A percentile compares a stretch with the other conserved stretches of the same genome.
phyloP scores from a whole-genome alignment of 2,329 filamentous ascomycete genomes.

The Phyllachora maydis region DNA sequence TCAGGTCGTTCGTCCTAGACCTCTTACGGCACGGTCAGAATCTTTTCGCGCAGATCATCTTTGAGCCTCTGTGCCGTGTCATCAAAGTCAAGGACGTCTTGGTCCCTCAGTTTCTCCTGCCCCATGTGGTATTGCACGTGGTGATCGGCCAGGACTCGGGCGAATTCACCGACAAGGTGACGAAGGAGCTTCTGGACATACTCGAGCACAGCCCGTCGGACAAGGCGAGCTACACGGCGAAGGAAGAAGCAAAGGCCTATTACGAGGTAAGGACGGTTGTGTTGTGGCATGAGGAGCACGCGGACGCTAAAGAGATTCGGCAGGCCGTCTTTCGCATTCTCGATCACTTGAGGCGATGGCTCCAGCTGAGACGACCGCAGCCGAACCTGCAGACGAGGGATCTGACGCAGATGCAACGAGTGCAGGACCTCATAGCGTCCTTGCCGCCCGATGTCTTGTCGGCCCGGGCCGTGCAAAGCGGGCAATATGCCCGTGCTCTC shows the following conservation, averaged over 20 bases:
- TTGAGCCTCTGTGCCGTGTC: slow-evolving; percentile 61
- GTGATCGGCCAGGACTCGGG: slow-evolving; percentile 47
- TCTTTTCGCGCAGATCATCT: slow-evolving; percentile 54
- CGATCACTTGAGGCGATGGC: slow-evolving; percentile 81
- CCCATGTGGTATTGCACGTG: slow-evolving; percentile 69
- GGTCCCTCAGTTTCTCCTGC: slow-evolving; percentile 73
- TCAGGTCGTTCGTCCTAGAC: slow-evolving; percentile 62
- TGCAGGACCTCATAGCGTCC: slow-evolving; percentile 27
- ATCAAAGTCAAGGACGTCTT: slow-evolving; percentile 72
- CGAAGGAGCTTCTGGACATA: slow-evolving; percentile 54
- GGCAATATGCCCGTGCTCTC: slow-evolving; percentile 75
- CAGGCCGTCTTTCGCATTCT: slow-evolving; percentile 76
- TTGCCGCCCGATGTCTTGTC: slow-evolving; percentile 63
- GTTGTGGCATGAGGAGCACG: slow-evolving; percentile 1
- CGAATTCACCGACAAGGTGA: slow-evolving; percentile 26
- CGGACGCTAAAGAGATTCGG: slow-evolving; percentile 5
- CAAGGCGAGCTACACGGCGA: slow-evolving; percentile 34
- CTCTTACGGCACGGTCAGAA: slow-evolving; percentile 62
- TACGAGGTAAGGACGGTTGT: slow-evolving; percentile 46
- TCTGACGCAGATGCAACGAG: slow-evolving; percentile 25
- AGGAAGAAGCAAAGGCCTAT: slow-evolving; percentile 62
- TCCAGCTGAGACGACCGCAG: slow-evolving; percentile 48
- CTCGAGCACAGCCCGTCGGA: slow-evolving; percentile 37
- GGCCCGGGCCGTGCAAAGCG: slow-evolving; percentile 75
- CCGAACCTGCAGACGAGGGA: slow-evolving; percentile 15